Conservation (phyloP, 163 green algal genomes). For the Scenedesmus sp. region DNA sequence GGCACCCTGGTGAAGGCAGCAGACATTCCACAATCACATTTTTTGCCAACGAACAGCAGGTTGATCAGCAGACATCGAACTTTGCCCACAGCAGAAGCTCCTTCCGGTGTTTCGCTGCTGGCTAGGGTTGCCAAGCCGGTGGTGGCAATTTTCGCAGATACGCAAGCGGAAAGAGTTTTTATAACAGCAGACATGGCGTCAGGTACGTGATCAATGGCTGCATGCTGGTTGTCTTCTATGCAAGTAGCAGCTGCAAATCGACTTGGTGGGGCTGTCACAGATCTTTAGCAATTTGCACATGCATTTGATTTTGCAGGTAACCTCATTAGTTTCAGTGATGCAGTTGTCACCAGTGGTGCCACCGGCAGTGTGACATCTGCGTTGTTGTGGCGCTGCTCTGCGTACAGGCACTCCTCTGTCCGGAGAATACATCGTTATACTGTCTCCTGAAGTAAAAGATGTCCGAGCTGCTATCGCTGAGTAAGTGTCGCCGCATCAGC, state of each 20-base stretch:
- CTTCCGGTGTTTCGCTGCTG: neutral
- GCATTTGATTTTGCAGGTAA: too few relatives aligned
- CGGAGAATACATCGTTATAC: slow-evolving; percentile 37
- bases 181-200: neutral
- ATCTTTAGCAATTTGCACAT: neutral
- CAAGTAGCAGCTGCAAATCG: neutral
- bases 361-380: neutral
- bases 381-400: neutral
- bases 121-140: slow-evolving; percentile 11
- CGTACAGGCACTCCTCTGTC: slow-evolving; percentile 9
- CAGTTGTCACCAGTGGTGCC: slow-evolving; percentile 2
- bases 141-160: neutral
- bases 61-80: neutral
- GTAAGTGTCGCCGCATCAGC: neutral
- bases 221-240: neutral
- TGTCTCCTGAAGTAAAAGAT: neutral
- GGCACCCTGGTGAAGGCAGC: neutral
- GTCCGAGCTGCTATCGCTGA: slow-evolving; percentile 8
- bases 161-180: neutral
- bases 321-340: neutral
- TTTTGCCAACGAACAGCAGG: neutral
- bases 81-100: neutral
- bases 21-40: neutral
- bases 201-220: neutral
- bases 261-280: neutral